Evolutionary conservation across 805 yeast genomes (phyloP), one percentile per base, ranked within the genome.

Genomic region (Candida loeiensis): DNA sequence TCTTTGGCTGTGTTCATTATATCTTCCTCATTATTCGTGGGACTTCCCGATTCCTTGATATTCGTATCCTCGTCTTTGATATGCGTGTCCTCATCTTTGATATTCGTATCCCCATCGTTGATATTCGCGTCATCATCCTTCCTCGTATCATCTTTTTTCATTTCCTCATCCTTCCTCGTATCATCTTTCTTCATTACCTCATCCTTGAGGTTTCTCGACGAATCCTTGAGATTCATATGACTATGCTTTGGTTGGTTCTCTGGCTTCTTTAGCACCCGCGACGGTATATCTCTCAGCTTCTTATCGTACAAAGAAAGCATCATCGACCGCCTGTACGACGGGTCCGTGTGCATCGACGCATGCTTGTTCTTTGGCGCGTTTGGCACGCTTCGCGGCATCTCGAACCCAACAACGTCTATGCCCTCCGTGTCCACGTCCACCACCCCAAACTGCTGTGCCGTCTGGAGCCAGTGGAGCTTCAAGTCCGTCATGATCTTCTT

Each of bases 241-340:
- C 63, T 67, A 39, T 63, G 69, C 43, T 55, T 40, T 14, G 63
- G 12, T 22, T 48, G 27, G 21, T 36, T 35, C n/a, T 43, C 26
- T 35, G 15, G 37, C 51, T 37, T 36, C 37, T 12, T 25, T n/a
- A 8, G 29, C 6, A 16, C 21, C 13, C 21, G 33, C 13, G 20
- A 6, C 6, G 4, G 13, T 49, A 58, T 66, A 43, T 63, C 71
- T 33, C 59, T 64, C 58, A 63, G 38, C 7, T 24, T 13, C 16
- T 51, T 61, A 46, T 69, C 72, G 45, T 69, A 69, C 24, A 69
- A 55, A 14, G 73, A 68, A 32, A 69, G 59, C 74, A 69, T 69
- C 7, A 73, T 73, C 19, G 69, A 63, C 36, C 74, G 55, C 39
- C 74, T 51, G 49, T 63, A 68, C 12, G 73, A 66, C 1, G 74